Evolutionary conservation across 108 stramenopile species (phyloP).

Genomic region (Parietichytrium sp.): DNA sequence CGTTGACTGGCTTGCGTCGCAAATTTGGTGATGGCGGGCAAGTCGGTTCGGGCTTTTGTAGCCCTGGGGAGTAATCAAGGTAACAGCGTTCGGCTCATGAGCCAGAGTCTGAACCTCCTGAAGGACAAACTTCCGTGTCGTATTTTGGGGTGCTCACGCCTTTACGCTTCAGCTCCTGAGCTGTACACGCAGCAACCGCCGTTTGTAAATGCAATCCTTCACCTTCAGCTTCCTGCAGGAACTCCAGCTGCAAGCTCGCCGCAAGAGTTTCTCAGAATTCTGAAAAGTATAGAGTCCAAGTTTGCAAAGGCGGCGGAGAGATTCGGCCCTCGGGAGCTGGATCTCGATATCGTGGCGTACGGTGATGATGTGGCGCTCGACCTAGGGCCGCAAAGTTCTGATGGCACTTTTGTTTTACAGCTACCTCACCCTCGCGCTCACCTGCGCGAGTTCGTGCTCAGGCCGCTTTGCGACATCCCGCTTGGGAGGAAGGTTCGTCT

Average conservation of each 20-base stretch:
- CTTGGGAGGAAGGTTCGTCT: neutral
- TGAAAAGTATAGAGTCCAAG: slow-evolving; percentile 24
- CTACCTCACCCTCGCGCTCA: slow-evolving; percentile 82
- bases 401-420: slow-evolving; percentile 48
- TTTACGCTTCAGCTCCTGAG: slow-evolving; percentile 76
- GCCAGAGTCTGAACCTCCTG: slow-evolving; percentile 36
- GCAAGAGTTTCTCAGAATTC: neutral
- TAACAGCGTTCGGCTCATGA: neutral
- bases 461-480: slow-evolving; percentile 76
- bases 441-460: slow-evolving; percentile 88
- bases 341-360: slow-evolving; percentile 80
- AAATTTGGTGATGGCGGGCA: too few species aligned
- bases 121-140: slow-evolving; percentile 41
- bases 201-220: slow-evolving; percentile 80
- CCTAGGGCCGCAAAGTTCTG: slow-evolving; percentile 45
- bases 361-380: slow-evolving; percentile 45
- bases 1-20: too few species aligned
- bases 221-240: slow-evolving; percentile 64
- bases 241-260: too few species aligned
- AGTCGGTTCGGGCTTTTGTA: neutral
- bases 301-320: neutral
- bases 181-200: slow-evolving; percentile 77
- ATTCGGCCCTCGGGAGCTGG: slow-evolving; percentile 79
- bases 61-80: slow-evolving; percentile 26
- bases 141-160: slow-evolving; percentile 70